Evolutionary conservation across 1,139 yeast genomes (phyloP).

Genomic region (Protomyces inundatus): DNA sequence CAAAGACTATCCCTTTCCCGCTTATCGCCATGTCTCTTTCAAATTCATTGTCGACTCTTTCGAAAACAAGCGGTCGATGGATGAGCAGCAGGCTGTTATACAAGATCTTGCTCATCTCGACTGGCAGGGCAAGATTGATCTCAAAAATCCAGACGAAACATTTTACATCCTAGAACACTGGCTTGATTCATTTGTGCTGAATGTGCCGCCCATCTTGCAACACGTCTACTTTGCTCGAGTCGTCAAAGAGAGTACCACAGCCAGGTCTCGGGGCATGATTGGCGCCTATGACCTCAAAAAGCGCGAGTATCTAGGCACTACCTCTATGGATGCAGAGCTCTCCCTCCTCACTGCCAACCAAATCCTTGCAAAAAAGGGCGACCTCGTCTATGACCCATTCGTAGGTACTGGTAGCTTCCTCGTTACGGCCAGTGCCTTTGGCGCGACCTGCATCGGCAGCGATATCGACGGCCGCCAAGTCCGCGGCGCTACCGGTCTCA

Average conservation of each 20-base stretch:
- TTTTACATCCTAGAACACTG: slow-evolving; percentile 76
- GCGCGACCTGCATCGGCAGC: slow-evolving; percentile 65
- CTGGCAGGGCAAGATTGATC: slow-evolving; percentile 68
- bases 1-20: slow-evolving; percentile 24
- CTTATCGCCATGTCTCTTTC: slow-evolving; percentile 51
- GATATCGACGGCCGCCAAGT: slow-evolving; percentile 87
- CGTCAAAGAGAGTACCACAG: slow-evolving; percentile 46
- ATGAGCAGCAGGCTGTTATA: slow-evolving; percentile 57
- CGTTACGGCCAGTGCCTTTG: slow-evolving; percentile 81
- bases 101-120: slow-evolving; percentile 67
- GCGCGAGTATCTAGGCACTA: slow-evolving; percentile 87
- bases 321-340: slow-evolving; percentile 75
- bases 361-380: slow-evolving; percentile 46
- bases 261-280: slow-evolving; percentile 75
- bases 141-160: slow-evolving; percentile 71
- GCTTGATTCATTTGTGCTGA: slow-evolving; percentile 33
- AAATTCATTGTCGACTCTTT: slow-evolving; percentile 77
- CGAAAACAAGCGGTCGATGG: slow-evolving; percentile 58
- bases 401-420: slow-evolving; percentile 95
- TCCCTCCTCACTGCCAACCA: slow-evolving; percentile 37
- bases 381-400: slow-evolving; percentile 85
- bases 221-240: slow-evolving; percentile 31
- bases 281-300: slow-evolving; percentile 70
- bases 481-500: slow-evolving; percentile 55
- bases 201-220: not conserved